These are phyloP conservation scores for Diaporthe ilicicola DNA, from an alignment of 2,329 filamentous ascomycete species.

Conservation along the genomic window DNA sequence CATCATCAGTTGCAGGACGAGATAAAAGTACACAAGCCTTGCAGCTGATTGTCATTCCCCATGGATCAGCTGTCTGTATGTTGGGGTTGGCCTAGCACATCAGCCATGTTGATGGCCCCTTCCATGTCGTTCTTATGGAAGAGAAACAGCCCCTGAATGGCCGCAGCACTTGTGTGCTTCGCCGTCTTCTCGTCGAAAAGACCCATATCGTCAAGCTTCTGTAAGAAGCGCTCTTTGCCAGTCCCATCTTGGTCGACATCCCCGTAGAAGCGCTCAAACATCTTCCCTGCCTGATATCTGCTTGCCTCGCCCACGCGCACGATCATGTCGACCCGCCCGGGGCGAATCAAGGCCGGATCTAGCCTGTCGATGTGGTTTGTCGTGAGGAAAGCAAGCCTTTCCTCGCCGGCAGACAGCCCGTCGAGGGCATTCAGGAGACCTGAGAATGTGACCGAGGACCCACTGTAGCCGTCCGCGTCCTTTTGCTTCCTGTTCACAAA, in stretches of 20 bases:
- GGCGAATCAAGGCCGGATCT: slow-evolving; percentile 87
- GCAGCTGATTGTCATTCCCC: background rate
- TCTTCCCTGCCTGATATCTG: slow-evolving; percentile 80
- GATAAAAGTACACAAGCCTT: background rate
- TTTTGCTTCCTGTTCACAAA: slow-evolving; percentile 82
- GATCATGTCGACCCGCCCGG: slow-evolving; percentile 93
- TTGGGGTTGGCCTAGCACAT: slow-evolving; percentile 55
- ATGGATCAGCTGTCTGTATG: slow-evolving; percentile 29
- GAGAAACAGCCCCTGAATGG: slow-evolving; percentile 91
- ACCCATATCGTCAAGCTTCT: slow-evolving; percentile 73
- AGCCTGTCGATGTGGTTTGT: slow-evolving; percentile 93
- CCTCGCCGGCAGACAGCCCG: slow-evolving; percentile 92
- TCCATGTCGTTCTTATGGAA: slow-evolving; percentile 94
- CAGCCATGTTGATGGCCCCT: slow-evolving; percentile 84
- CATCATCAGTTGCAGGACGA: background rate
- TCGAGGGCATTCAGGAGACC: slow-evolving; percentile 87
- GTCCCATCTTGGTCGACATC: slow-evolving; percentile 74
- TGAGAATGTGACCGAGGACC: slow-evolving; percentile 92
- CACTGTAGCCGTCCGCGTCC: slow-evolving; percentile 84
- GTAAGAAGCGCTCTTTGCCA: slow-evolving; percentile 74
- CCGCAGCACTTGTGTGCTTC: slow-evolving; percentile 81
- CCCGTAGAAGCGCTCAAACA: slow-evolving; percentile 96
- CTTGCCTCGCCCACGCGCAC: slow-evolving; percentile 89
- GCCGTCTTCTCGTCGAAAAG: slow-evolving; percentile 68
- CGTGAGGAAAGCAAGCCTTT: slow-evolving; percentile 91